Evolutionary conservation across 495 filamentous ascomycete species (phyloP), one percentile per base, ranked within the genome.

Genomic region (Podospora sp.): DNA sequence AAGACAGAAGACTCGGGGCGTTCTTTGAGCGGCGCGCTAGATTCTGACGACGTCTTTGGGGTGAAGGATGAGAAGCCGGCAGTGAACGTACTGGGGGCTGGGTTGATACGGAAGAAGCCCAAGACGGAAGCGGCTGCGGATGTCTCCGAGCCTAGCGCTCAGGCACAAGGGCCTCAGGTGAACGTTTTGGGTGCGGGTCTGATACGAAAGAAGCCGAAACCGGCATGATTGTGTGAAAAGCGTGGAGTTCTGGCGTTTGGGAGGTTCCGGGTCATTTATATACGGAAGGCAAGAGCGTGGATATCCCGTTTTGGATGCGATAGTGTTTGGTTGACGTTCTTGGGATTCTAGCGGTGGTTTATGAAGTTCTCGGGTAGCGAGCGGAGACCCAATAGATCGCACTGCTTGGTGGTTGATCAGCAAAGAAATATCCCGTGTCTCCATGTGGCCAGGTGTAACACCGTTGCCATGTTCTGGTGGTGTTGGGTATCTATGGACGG

Each of bases 101-200:
- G 55, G 3, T 27, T 66, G n/a, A 40, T 67, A 33, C 24, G 56
- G 50, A 69, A 65, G 60, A 67, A 55, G 51, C 70, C n/a, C 63
- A 60, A 40, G 68, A 46, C 51, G 66, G 50, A 33, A 58, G 62
- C 24, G 22, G 55, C 4, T 1, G 33, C 20, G 18, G 36, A 25
- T 50, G 33, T 22, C 18, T 4, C 21, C 22, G 21, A 40, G 59
- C 5, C 5, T 2, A 46, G 16, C 12, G 9, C 40, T 46, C 11
- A 12, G 9, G 5, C 40, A 2, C 11, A 6, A 18, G 16, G n/a
- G 18, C 6, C 40, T 3, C 27, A 7, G 6, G 62, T 65, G 14
- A 65, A 65, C 46, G 51, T 57, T 36, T 26, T 65, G 25, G 46
- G 22, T 6, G 22, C 62, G 1, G 52, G 50, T 7, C 21, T 65